Evolutionary conservation across 2,329 filamentous ascomycete species (phyloP), one percentile per base, ranked within the genome.

Genomic region (Fusarium tjaetaba): DNA sequence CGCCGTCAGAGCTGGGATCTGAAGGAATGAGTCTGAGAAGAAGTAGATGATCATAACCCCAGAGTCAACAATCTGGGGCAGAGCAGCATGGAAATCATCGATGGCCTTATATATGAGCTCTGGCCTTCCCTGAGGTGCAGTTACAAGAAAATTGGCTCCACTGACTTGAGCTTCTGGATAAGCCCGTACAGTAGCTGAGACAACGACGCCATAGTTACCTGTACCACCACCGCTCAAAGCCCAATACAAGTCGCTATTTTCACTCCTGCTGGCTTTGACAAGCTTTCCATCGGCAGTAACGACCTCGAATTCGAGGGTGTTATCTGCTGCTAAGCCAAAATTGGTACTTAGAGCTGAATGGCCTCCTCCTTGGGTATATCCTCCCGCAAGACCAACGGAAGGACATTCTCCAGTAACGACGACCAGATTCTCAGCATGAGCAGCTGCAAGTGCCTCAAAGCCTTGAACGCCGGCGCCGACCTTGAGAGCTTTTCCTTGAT

Each of bases 241-340:
- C 90, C 90, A 93, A 80, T 89, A 92, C 2, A 92, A 81, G 49
- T 91, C 89, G 0, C 81, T 65, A 66, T 92, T 88, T 20, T 85
- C 63, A 1, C 77, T 76, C 4, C 81, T 83, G 6, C 82, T 86
- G 0, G 88, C 88, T 4, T 79, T 85, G 4, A 90, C 61, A 18
- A 86, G 73, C 20, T 83, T 64, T 1, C 89, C 89, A n/a, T 78
- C 74, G 1, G 84, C 86, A 4, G 86, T 88, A 13, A 92, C 82
- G 3, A 90, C 87, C 61, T 89, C 84, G 51, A 83, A 88, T 68
- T 87, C 84, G 4, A 92, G 81, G 0, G 87, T 84, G 51, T 92
- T 86, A 72, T 93, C 90, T 1, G 89, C 89, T 22, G 81, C 87
- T 0, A 93, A 81, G 7, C 91, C 91, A 52, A 87, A 88, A 15